Evolutionary conservation across 106 monocot genomes (phyloP), one percentile per base, ranked within the genome.

Genomic region (Apostasia shenzhenica): DNA sequence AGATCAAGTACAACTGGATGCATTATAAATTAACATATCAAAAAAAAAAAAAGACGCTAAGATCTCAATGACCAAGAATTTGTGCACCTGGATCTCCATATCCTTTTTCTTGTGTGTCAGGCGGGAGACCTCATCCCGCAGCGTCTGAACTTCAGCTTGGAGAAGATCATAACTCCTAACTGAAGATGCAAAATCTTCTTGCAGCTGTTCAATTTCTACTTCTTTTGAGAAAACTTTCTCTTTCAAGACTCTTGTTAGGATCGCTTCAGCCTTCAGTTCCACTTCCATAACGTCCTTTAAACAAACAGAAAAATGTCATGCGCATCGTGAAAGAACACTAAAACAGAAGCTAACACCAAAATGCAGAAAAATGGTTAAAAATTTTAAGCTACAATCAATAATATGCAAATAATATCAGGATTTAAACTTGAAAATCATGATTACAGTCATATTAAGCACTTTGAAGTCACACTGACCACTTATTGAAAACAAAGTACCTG

Each of bases 51-150:
- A 26, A 26, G 26, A 26, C 26, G 26, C 26, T 26, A 26, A 26
- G 26, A 26, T 26, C 26, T 26, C 26, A 26, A 26, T 26, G 26
- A 26, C 26, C 12, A 13, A 4, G n/a, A 62, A 45, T 41, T 67
- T 52, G n/a, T 42, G 72, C 69, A 93, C 93, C 93, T 89, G 82
- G 80, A 79, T 62, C 51, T 93, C 86, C 70, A 80, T 48, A 40
- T 86, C 86, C 60, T 76, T 93, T 49, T 59, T 68, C 70, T 80
- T 79, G 76, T 84, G 84, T 46, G 59, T 80, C 14, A 93, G 83
- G 78, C 56, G 84, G 46, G 89, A 93, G 71, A 86, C 62, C 70
- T 93, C 84, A 63, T 84, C 89, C 62, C 82, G 76, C 58, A 84
- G 38, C 65, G 73, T 77, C 60, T 84, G 86, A 44, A 82, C 80